phyloP scores from a whole-genome alignment of 2,329 filamentous ascomycete genomes.

The Alternaria gansuensis region DNA sequence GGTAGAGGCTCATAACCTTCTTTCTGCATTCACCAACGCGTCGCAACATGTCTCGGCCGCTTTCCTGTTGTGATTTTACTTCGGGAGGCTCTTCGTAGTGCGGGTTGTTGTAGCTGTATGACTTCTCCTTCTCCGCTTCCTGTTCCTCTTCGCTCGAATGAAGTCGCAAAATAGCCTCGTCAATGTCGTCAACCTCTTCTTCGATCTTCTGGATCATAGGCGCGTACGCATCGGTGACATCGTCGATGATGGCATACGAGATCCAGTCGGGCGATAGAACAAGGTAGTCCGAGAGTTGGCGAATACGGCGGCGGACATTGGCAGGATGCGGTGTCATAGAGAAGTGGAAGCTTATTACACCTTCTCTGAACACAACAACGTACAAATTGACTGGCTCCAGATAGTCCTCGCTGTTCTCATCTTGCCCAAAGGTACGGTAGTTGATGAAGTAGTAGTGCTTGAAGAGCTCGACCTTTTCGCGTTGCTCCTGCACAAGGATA shows the following conservation, averaged over 20 bases:
- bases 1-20: conserved; percentile 95
- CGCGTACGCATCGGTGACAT: conserved; percentile 95
- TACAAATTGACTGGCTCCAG: conserved; percentile 98
- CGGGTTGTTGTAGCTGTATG: conserved; percentile 39
- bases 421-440: conserved; percentile 97
- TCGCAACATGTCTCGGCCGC: conserved; percentile 82
- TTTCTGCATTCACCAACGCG: conserved; percentile 94
- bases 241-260: conserved; percentile 96
- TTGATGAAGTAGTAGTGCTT: conserved; percentile 99
- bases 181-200: conserved; percentile 95
- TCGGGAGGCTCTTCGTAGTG: conserved; percentile 48
- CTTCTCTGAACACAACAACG: conserved; percentile 94
- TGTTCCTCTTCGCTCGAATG: conserved; percentile 66
- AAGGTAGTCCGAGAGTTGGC: conserved; percentile 92
- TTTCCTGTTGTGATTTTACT: conserved; percentile 56
- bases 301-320: conserved; percentile 91
- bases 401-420: conserved; percentile 86
- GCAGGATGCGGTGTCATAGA: conserved; percentile 95
- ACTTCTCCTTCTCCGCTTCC: conserved; percentile 39
- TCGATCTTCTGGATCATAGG: conserved; percentile 93
- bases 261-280: conserved; percentile 97
- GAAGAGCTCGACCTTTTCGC: conserved; percentile 98
- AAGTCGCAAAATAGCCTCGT: conserved; percentile 85
- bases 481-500: conserved; percentile 95
- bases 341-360: conserved; percentile 95